phyloP scores from a whole-genome alignment of 345 rosid genomes.

The Jatropha curcas region DNA sequence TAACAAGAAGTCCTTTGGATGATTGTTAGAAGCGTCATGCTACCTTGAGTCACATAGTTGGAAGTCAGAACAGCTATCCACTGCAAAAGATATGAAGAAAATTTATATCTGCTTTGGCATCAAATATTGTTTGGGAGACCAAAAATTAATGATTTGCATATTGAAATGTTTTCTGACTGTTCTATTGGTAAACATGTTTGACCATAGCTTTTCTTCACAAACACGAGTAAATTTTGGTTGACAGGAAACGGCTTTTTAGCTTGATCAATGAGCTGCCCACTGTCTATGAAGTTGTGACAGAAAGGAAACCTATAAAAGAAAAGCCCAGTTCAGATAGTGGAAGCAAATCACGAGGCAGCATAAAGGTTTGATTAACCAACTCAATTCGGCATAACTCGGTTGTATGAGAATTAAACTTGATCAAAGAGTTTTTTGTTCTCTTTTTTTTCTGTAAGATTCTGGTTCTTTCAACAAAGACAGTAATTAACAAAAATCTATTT shows the following conservation, averaged over 20 bases:
- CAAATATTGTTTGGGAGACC: background rate
- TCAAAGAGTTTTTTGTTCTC: background rate
- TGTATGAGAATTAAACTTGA: background rate
- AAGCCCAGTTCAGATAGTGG: slow-evolving; percentile 83
- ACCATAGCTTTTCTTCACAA: background rate
- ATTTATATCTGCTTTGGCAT: background rate
- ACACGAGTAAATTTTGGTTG: slow-evolving; percentile 9
- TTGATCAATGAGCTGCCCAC: slow-evolving; percentile 91
- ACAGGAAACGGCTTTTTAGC: slow-evolving; percentile 90
- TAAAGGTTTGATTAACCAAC: slow-evolving; percentile 51
- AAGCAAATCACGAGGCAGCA: slow-evolving; percentile 74
- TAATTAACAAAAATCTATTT: background rate
- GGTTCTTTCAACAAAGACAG: background rate
- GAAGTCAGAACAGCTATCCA: background rate
- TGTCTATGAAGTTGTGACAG: slow-evolving; percentile 91
- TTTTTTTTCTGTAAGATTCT: background rate
- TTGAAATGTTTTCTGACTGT: background rate
- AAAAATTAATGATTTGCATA: slow-evolving; percentile 1
- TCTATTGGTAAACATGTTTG: background rate
- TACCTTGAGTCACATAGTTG: background rate
- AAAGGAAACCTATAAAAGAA: slow-evolving; percentile 80
- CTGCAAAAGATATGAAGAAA: background rate
- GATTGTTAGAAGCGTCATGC: background rate
- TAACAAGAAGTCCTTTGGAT: background rate
- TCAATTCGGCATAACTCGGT: slow-evolving; percentile 1